phyloP scores from a whole-genome alignment of 306 rosid genomes.

The Inga laurina region DNA sequence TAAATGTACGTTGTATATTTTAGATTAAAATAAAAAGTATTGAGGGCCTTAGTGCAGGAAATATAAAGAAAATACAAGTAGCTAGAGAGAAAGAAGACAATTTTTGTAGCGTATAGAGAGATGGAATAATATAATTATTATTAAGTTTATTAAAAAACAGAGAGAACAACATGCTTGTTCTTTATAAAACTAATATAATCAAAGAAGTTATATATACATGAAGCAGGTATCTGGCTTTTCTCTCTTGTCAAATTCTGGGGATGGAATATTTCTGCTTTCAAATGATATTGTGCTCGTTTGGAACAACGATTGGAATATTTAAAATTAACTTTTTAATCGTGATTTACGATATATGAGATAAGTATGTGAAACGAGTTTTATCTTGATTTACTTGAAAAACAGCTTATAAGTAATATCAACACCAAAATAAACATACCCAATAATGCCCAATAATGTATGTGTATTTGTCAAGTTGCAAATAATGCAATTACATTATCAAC shows the following conservation, averaged over 20 bases:
- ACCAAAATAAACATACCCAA: not conserved
- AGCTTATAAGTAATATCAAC: too few species aligned
- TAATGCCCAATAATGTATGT: not conserved
- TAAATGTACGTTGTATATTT: not conserved
- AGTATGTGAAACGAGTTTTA: too few species aligned
- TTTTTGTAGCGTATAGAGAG: constrained; percentile 15
- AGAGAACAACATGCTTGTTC: not conserved
- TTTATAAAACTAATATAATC: not conserved
- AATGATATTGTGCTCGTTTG: not conserved
- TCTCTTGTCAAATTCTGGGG: constrained; percentile 29
- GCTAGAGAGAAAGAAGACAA: constrained; percentile 40
- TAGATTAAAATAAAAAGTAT: not conserved
- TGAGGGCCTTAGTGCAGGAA: not conserved
- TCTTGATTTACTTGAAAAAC: too few species aligned
- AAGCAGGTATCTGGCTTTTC: constrained; percentile 32
- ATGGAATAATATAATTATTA: constrained; percentile 32
- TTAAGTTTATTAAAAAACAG: not conserved
- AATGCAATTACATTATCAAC: not conserved
- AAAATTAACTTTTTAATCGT: too few species aligned
- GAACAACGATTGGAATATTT: too few species aligned
- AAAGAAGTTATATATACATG: not conserved
- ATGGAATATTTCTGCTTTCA: constrained; percentile 11
- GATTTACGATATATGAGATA: too few species aligned
- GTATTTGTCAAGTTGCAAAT: constrained; percentile 9
- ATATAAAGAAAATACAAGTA: not conserved